phyloP scores from a whole-genome alignment of 208 protist genomes.

The Leishmania tropica region DNA sequence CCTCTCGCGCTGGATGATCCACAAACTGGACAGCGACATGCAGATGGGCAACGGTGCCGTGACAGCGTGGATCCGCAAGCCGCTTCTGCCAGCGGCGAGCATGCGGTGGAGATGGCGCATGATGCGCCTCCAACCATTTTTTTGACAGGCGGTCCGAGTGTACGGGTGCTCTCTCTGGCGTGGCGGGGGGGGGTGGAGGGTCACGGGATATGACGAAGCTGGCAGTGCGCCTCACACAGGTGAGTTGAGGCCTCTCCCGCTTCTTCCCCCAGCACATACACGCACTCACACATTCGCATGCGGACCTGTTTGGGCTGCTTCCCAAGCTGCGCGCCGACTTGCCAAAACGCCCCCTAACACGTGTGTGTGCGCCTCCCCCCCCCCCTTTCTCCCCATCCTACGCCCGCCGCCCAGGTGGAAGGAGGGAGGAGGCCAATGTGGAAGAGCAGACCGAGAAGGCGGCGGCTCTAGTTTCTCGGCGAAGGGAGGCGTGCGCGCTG shows the following conservation, averaged over 20 bases:
- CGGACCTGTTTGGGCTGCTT: neutral
- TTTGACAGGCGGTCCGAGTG: neutral
- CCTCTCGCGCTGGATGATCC: constrained; percentile 84
- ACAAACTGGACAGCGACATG: constrained; percentile 84
- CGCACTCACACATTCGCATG: neutral
- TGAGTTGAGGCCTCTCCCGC: neutral
- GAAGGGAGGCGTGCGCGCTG: neutral
- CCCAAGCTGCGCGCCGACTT: neutral
- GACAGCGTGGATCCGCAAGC: constrained; percentile 72
- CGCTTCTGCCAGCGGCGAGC: constrained; percentile 50
- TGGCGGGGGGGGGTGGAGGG: neutral
- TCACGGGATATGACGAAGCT: neutral
- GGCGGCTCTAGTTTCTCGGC: neutral
- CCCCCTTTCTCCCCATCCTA: neutral
- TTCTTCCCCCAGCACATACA: neutral
- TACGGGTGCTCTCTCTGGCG: neutral
- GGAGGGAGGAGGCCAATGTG: neutral
- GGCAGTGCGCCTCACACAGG: neutral
- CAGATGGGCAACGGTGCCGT: constrained; percentile 78
- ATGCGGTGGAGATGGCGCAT: constrained; percentile 57
- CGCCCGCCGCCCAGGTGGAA: neutral
- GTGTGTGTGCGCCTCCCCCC: neutral
- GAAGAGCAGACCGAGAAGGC: neutral
- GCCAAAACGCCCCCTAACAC: neutral
- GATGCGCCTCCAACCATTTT: constrained; percentile 60